Base-by-base conservation (phyloP, 306 rosid species). In the Canavalia gladiata region DNA sequence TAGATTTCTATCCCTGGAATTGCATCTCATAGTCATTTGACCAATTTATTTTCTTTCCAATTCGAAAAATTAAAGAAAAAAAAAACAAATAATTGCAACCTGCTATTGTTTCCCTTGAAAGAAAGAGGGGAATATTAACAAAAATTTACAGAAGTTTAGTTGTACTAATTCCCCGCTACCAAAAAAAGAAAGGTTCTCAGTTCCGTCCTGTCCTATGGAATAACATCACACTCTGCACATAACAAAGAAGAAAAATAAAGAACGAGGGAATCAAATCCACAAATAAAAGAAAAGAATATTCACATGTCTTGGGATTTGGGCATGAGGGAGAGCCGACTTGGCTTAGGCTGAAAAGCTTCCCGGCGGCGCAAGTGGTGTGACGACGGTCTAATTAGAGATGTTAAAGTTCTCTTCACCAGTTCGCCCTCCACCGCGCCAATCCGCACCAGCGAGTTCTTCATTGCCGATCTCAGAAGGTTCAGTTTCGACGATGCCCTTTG, bases 381-480 rank as follows among this genome's bases (percentile, higher is more conserved):
- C 0, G 94, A 88, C 4, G 97, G 90, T 47, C 91, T 70, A 8
- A 87, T 85, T 28, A 78, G 70, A 58, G 89, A 73, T 8, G 92
- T 74, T 68, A 92, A 51, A 1, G 86, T 84, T 3, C 92, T 84
- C 77, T 55, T 89, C 66, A 83, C 84, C 2, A 88, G 6, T 28
- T 92, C 92, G 2, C 87, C 94, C 30, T 88, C 95, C 13, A 88
- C 91, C 10, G 88, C 87, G 13, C 91, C 95, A 47, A 92, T 92
- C 37, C 91, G 58, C 33, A 89, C 88, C 33, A 90, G 55, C 13
- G 93, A 92, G 35, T 92, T 92, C 83, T 87, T 90, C 97, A 92
- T 89, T 77, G 95, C 97, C 55, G 89, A 86, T 62, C 91, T 70
- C 52, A 88, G 66, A 29, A 87, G 87, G 62, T 88, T 88, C 33